Base-by-base conservation (phyloP, 768 basidiomycete species). In the Mycena metata region DNA sequence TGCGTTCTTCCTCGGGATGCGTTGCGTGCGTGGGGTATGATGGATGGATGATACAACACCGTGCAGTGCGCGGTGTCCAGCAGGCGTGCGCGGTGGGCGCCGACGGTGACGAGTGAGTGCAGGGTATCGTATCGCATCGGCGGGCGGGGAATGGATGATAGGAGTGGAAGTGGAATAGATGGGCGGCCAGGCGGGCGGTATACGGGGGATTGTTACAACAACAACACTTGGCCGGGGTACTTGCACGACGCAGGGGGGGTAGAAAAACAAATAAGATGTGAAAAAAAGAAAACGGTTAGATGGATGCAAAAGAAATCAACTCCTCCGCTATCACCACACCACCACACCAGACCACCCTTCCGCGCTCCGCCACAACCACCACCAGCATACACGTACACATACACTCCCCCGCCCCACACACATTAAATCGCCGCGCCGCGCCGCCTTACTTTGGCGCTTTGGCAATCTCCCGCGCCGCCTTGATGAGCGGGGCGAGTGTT, bases 401-500 rank as follows among this genome's bases (percentile, higher is more conserved):
- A 33, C 16, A 19, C 19, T 54, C 9, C 13, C 47, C 21, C 13
- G 24, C 24, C 23, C 21, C 23, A 23, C 26, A 15, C 23, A 23
- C 26, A 15, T 39, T 15, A 39, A 4, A 30, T 39, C 39, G 9
- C 52, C 10, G 9, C 13, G 12, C 21, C 47, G 21, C 49, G 3
- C 24, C 9, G 11, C 24, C 39, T 54, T 70, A 71, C 71, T 88
- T 86, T 70, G 82, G 78, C 51, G 56, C 61, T 85, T 93, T 93
- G 42, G 92, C 91, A 54, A 94, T 91, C 71, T 96, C 95, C 69
- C 94, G 84, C 8, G 96, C 96, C 15, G 95, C 95, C 78, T 96
- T 96, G 85, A 97, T 97, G 45, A 97, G 81, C 10, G 96, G 96
- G 10, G 94, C 86, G 60, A 97, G 83, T 21, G 94, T 96, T 63